A percentile compares a stretch with the other conserved stretches of the same genome.
These are phyloP conservation scores for Pulveroboletus sp. DNA, from an alignment of 768 basidiomycete species.

Conservation along the genomic window DNA sequence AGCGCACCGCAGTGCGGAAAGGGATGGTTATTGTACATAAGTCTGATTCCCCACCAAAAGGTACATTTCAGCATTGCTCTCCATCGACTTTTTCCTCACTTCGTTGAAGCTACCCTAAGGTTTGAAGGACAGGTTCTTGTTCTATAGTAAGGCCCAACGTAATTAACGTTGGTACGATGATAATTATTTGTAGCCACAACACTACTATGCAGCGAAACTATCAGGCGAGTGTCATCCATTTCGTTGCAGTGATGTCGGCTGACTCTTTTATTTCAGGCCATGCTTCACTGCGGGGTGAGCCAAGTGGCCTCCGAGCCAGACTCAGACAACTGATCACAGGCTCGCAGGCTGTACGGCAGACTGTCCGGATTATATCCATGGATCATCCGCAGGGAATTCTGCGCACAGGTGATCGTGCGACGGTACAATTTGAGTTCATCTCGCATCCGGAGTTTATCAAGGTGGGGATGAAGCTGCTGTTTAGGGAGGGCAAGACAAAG, in stretches of 20 bases:
- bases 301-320: background rate
- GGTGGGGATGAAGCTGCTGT: constrained; percentile 89
- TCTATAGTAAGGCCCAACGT: constrained; percentile 64
- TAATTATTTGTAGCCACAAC: constrained; percentile 59
- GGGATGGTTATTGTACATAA: constrained; percentile 92
- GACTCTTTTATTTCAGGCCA: constrained; percentile 48
- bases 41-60: constrained; percentile 73
- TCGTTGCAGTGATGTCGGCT: constrained; percentile 1
- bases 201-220: constrained; percentile 92
- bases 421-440: constrained; percentile 93
- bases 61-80: constrained; percentile 34
- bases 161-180: background rate
- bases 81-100: background rate
- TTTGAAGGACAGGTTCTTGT: constrained; percentile 96
- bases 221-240: constrained; percentile 52
- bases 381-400: constrained; percentile 88
- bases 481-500: constrained; percentile 96
- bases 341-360: constrained; percentile 82
- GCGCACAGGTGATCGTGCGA: constrained; percentile 92
- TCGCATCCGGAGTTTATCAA: constrained; percentile 90
- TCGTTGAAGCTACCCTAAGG: constrained; percentile 58
- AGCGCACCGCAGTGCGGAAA: constrained; percentile 79
- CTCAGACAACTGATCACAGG: constrained; percentile 2
- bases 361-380: constrained; percentile 86
- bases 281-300: constrained; percentile 88